Evolutionary conservation across 2,329 filamentous ascomycete genomes (phyloP), one percentile per base, ranked within the genome.

Genomic region (Dendryphion nanum): DNA sequence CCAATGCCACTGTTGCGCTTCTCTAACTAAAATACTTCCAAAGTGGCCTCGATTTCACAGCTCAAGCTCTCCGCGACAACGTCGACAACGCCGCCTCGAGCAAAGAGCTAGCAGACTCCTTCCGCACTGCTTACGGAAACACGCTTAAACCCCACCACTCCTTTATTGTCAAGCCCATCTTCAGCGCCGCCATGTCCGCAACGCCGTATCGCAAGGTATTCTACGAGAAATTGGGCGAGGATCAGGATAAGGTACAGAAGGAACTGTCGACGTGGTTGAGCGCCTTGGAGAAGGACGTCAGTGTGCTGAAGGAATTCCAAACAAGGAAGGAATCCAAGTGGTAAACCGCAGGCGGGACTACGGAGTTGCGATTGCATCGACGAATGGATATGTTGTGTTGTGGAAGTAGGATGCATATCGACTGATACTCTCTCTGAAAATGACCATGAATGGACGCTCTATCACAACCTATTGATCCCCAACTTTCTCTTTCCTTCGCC

Each of bases 121-220:
- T 98, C 84, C 83, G 86, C 57, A 72, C 74, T 40, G 87, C 90
- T 53, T 98, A 98, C 72, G 79, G 78, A 63, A 75, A 74, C 56
- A 96, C 91, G 34, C 85, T 98, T 57, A 95, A 95, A 75, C 86
- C 86, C 18, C 83, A 95, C 74, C 93, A 98, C 76, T 82, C 77
- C 62, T 89, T 95, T 69, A 57, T 96, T 47, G 74, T 96, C 57
- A 95, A 95, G 78, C 89, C 89, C 44, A 77, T 96, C 63, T 97
- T 97, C 78, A 86, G 78, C 55, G 85, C 89, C 45, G 91, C 91
- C 65, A 95, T 98, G 89, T 80, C 81, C 54, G 90, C 89, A 14
- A 91, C 86, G 52, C 93, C 93, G 2, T 95, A 96, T 77, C 82
- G 91, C 53, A 88, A 87, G 66, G 87, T 91, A 69, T 97, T 98